Base-by-base conservation (phyloP, 371 early-diverging fungal genomes). In the Zopfochytrium polystomum region DNA sequence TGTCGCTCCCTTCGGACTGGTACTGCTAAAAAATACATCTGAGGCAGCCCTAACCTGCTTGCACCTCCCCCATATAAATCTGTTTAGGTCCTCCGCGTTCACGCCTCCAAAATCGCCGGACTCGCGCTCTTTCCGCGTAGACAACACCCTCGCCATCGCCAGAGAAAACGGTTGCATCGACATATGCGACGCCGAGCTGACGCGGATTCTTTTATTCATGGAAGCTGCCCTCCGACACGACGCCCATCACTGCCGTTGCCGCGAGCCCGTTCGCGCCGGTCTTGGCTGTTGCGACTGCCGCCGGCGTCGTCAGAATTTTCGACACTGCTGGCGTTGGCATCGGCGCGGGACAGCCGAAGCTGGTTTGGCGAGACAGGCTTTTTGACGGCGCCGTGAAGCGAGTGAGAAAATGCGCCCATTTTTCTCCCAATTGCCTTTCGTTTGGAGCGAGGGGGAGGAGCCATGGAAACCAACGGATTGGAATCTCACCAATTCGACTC, bases 251-350 rank as follows among this genome's bases (percentile, higher is more conserved):
- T 1, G n/a, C 45, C 20, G 50, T 76, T 7, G 65, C 72, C 3
- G 53, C 65, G 7, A 58, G 66, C 22, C 66, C 68, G 6, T 47
- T 68, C 18, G 55, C 68, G 11, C 52, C 65, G 13, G 26, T 75
- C 0, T 27, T 75, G n/a, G 77, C 70, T 3, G 62, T 71, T 1
- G 80, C 75, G 43, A 67, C 71, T 13, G 25, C 25, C 11, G 22
- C 27, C 11, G 79, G 79, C 7, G 60, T 72, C 50, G 43, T 79
- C 11, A 43, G 79, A 18, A 54, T 79, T n/a, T 76, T 70, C 46
- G 68, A 70, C 32, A 52, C 60, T 20, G 50, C 53, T 3, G 52
- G 58, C 31, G 7, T 50, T n/a, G 26, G 22, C 4, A 63, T 57
- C 7, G 25, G 45, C 0, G 52, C n/a, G n/a, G n/a, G n/a, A n/a